phyloP scores from a whole-genome alignment of 768 basidiomycete species.

The Amanita jacksonii region DNA sequence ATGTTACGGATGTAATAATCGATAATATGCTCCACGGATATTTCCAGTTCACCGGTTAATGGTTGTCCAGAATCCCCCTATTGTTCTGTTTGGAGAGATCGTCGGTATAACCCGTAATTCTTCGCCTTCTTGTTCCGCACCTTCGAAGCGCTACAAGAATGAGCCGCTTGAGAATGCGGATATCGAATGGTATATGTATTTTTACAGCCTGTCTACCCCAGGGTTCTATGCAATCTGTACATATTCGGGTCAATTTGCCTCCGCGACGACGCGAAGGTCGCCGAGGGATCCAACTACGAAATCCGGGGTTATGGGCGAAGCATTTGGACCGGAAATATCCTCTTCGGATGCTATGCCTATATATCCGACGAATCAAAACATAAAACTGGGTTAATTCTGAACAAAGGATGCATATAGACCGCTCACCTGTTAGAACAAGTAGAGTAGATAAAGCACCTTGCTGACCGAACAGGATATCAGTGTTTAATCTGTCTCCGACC shows the following conservation, averaged over 20 bases:
- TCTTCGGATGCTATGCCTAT: constrained; percentile 70
- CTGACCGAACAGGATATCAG: constrained; percentile 91
- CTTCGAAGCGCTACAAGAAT: no score
- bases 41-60: no score
- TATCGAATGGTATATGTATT: not conserved
- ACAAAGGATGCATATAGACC: not conserved
- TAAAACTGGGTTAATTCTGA: not conserved
- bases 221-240: not conserved
- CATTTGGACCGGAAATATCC: constrained; percentile 62
- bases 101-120: no score
- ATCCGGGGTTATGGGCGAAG: constrained; percentile 69
- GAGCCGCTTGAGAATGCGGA: no score
- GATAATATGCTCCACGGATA: no score
- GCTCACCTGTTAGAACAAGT: constrained; percentile 82
- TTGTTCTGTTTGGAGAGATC: no score
- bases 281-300: constrained; percentile 77
- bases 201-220: no score
- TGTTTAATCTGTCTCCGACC: constrained; percentile 92
- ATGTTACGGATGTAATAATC: not conserved
- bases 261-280: constrained; percentile 47
- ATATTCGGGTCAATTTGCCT: not conserved
- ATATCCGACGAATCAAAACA: not conserved
- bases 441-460: constrained; percentile 79
- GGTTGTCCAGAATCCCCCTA: no score
- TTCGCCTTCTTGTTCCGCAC: no score